Conservation (phyloP, 352 stramenopile species). For the Peronospora farinosa region DNA sequence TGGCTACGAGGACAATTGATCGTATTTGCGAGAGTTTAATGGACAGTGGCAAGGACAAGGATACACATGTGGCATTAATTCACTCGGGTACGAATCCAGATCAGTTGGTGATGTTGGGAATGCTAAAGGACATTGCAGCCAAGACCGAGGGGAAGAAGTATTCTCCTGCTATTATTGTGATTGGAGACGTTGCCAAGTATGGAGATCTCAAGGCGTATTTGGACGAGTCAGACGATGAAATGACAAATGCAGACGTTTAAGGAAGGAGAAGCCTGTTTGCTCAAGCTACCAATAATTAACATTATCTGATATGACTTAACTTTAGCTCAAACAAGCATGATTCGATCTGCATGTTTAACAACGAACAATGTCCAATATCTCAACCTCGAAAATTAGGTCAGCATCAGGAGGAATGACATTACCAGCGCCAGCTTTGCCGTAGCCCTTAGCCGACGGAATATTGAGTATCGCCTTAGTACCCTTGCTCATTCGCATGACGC, state of each 20-base stretch:
- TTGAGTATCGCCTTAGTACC: conserved; percentile 89
- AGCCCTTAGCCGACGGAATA: conserved; percentile 91
- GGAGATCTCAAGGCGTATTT: conserved; percentile 48
- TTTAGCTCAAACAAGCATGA: conserved; percentile 9
- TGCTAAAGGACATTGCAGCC: conserved; percentile 41
- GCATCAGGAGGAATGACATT: conserved; percentile 88
- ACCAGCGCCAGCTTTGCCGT: conserved; percentile 80
- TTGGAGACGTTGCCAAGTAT: conserved; percentile 55
- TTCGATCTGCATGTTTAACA: conserved; percentile 11
- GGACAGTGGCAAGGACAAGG: conserved; percentile 26
- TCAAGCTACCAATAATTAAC: conserved; percentile 4
- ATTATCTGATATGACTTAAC: conserved; percentile 4
- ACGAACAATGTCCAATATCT: conserved; percentile 82
- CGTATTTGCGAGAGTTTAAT: conserved; percentile 42
- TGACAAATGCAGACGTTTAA: conserved; percentile 29
- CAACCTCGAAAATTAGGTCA: conserved; percentile 91
- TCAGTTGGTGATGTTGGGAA: conserved; percentile 46
- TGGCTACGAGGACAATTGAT: conserved; percentile 50
- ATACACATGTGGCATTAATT: conserved; percentile 55
- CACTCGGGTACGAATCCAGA: conserved; percentile 54
- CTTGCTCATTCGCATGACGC: conserved; percentile 92
- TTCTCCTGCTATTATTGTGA: conserved; percentile 67
- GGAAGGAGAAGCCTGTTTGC: not conserved
- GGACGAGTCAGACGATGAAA: conserved; percentile 39
- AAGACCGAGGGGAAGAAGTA: conserved; percentile 49